Conservation (phyloP, 495 filamentous ascomycete species). For the Hypoxylon crocopeplum region DNA sequence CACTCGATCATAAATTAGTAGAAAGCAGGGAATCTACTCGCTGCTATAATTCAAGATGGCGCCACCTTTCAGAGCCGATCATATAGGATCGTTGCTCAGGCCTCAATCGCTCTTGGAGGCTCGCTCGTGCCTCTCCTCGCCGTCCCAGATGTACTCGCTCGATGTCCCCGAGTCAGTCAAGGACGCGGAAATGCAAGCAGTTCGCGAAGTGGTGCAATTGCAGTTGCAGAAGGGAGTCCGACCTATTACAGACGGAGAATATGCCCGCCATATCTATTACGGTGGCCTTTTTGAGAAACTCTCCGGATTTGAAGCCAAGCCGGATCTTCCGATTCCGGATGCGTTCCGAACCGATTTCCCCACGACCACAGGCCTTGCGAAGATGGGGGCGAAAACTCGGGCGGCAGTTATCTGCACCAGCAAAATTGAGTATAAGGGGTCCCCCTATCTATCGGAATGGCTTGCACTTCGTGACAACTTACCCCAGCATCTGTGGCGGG, state of each 20-base stretch:
- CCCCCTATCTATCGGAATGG: slow-evolving; percentile 73
- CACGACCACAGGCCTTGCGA: slow-evolving; percentile 45
- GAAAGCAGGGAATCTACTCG: too few relatives aligned
- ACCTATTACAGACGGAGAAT: slow-evolving; percentile 78
- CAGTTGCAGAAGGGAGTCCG: slow-evolving; percentile 71
- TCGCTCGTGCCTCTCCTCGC: slow-evolving; percentile 46
- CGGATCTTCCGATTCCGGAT: slow-evolving; percentile 49
- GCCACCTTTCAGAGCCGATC: slow-evolving; percentile 82
- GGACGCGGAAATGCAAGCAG: slow-evolving; percentile 66
- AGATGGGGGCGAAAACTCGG: slow-evolving; percentile 59
- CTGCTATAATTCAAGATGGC: too few relatives aligned
- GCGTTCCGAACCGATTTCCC: slow-evolving; percentile 43
- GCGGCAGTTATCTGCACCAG: slow-evolving; percentile 75
- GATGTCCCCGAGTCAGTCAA: slow-evolving; percentile 52
- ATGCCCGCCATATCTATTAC: slow-evolving; percentile 66
- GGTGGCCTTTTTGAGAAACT: slow-evolving; percentile 80
- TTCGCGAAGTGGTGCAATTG: slow-evolving; percentile 67
- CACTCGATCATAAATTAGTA: too few relatives aligned
- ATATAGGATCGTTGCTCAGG: slow-evolving; percentile 80
- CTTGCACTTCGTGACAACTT: slow-evolving; percentile 67
- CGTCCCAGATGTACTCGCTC: slow-evolving; percentile 51
- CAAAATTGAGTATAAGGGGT: slow-evolving; percentile 71
- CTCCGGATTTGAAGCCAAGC: slow-evolving; percentile 49
- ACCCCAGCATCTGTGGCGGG: slow-evolving; percentile 62
- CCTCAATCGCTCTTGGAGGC: slow-evolving; percentile 70